phyloP scores from a whole-genome alignment of 441 rosid species.

The Biscutella auriculata region DNA sequence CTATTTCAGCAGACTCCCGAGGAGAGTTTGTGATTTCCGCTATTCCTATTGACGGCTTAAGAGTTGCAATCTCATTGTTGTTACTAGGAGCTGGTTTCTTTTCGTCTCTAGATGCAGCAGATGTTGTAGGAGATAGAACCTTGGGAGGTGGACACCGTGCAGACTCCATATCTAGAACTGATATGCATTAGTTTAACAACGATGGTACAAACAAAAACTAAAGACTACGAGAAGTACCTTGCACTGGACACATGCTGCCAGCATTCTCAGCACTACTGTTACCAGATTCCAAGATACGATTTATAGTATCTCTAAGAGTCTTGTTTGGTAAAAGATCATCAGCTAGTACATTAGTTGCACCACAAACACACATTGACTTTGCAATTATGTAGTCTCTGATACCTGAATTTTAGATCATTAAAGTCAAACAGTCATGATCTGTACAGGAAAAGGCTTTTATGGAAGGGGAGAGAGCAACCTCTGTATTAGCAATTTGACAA shows the following conservation, averaged over 20 bases:
- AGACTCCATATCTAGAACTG: conserved; percentile 69
- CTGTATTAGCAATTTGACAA: neutral
- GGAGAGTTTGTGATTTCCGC: conserved; percentile 35
- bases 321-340: conserved; percentile 97
- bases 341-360: conserved; percentile 70
- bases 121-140: conserved; percentile 64
- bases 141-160: conserved; percentile 65
- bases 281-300: conserved; percentile 90
- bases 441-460: neutral
- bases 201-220: neutral
- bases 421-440: neutral
- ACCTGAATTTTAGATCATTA: conserved; percentile 31
- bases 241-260: conserved; percentile 77
- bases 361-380: conserved; percentile 79
- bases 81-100: conserved; percentile 29
- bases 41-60: conserved; percentile 27
- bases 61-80: conserved; percentile 27
- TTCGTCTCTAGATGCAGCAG: conserved; percentile 74
- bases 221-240: conserved; percentile 40
- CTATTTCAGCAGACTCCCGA: conserved; percentile 32
- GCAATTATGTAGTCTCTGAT: conserved; percentile 81
- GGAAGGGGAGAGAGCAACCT: neutral
- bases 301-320: conserved; percentile 88
- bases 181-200: neutral
- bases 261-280: conserved; percentile 87